These are phyloP conservation scores for Rhododendron ferrugineum DNA, from an alignment of 148 eudicot genomes.

Conservation along the genomic window DNA sequence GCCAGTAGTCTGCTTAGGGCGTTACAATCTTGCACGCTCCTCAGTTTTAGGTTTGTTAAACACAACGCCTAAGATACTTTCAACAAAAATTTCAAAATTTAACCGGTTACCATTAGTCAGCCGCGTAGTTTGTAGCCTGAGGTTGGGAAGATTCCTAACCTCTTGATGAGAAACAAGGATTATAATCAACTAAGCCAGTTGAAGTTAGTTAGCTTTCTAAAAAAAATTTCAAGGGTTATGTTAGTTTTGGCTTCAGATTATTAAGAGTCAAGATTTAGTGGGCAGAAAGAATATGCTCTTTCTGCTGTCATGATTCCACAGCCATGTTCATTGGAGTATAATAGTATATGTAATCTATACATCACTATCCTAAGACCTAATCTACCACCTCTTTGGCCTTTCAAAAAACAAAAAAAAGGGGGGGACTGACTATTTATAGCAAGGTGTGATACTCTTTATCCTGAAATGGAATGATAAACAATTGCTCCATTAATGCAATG, in stretches of 20 bases:
- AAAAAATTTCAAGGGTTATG: neutral
- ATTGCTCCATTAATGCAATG: neutral
- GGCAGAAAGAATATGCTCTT: neutral
- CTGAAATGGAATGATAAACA: neutral
- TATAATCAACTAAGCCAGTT: neutral
- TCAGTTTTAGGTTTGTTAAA: neutral
- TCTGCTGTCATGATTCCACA: neutral
- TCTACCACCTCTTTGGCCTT: neutral
- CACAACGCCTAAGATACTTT: neutral
- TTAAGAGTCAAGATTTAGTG: neutral
- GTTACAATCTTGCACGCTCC: no score
- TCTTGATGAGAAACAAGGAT: neutral
- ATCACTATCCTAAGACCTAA: slow-evolving; percentile 3
- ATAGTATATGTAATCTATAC: neutral
- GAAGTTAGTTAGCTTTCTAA: neutral
- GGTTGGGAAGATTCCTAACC: neutral
- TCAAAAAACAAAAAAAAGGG: no score
- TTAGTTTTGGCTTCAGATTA: neutral
- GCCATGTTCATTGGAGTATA: neutral
- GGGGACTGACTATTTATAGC: neutral
- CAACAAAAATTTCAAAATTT: neutral
- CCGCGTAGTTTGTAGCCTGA: neutral
- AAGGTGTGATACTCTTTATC: neutral
- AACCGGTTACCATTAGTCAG: neutral
- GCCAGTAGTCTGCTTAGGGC: no score